A percentile compares a stretch with the other conserved stretches of the same genome.
phyloP scores from a whole-genome alignment of 495 filamentous ascomycete species.

The Neurospora sp. region DNA sequence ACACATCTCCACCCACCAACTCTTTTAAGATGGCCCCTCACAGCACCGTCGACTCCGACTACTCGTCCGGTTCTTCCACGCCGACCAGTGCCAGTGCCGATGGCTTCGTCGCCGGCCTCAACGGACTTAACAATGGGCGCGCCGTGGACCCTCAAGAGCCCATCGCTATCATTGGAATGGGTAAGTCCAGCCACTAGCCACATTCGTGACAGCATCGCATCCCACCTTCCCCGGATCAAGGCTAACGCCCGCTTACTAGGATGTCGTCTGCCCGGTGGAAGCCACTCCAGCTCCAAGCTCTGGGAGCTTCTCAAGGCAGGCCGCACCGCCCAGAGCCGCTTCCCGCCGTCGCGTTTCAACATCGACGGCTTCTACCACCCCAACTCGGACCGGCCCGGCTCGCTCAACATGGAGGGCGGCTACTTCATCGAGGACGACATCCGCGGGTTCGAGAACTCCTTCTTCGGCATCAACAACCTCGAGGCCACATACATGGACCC shows the following conservation, averaged over 20 bases:
- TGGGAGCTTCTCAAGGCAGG: conserved; percentile 24
- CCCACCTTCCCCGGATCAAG: no score
- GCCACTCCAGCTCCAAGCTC: conserved; percentile 30
- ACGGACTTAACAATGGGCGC: background rate
- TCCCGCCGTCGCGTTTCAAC: conserved; percentile 52
- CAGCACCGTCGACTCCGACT: background rate
- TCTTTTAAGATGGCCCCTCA: background rate
- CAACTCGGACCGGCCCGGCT: conserved; percentile 28
- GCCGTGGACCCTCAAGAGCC: conserved; percentile 8
- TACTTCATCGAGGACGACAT: conserved; percentile 51
- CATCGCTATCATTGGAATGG: conserved; percentile 44
- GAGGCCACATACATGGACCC: conserved; percentile 44
- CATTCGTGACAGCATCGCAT: background rate
- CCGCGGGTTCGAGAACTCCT: conserved; percentile 37
- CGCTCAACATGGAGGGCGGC: conserved; percentile 37
- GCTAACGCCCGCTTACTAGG: background rate
- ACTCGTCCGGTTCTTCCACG: background rate
- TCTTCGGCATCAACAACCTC: conserved; percentile 39
- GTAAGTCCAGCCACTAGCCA: background rate
- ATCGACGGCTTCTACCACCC: conserved; percentile 54
- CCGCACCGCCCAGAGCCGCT: conserved; percentile 2
- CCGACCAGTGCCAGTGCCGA: background rate
- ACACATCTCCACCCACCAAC: background rate
- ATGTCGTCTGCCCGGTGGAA: conserved; percentile 42
- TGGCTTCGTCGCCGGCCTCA: background rate